Evolutionary conservation across 75 land plant species (phyloP).

Genomic region (Chamaecyparis obtusa): DNA sequence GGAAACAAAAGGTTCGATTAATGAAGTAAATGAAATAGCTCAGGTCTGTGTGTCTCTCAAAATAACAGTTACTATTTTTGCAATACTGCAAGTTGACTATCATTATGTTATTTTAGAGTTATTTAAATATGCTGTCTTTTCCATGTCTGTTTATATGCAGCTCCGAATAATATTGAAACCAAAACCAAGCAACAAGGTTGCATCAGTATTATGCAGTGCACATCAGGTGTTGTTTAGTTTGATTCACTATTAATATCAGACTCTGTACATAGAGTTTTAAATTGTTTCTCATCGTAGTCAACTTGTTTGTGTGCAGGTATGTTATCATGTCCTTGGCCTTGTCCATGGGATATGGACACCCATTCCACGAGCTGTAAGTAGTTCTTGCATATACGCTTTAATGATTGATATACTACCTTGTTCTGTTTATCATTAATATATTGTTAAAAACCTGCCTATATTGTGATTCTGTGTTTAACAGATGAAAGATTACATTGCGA

Average conservation of each 20-base stretch:
- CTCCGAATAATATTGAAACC: constrained; percentile 79
- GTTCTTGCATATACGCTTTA: not conserved
- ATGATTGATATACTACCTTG: not conserved
- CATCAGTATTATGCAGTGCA: constrained; percentile 61
- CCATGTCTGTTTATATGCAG: constrained; percentile 25
- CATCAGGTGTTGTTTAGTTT: constrained; percentile 61
- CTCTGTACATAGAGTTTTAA: not conserved
- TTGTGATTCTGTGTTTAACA: constrained; percentile 18
- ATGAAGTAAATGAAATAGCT: constrained; percentile 84
- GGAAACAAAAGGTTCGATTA: constrained; percentile 63
- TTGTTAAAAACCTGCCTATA: not conserved
- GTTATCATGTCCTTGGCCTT: constrained; percentile 95
- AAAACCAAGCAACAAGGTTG: constrained; percentile 59
- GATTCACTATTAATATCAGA: not conserved
- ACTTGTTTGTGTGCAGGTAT: constrained; percentile 50
- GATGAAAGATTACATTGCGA: constrained; percentile 99
- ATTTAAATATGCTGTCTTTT: not conserved
- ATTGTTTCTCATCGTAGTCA: not conserved
- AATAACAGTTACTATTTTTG: not conserved
- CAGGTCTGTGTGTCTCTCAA: constrained; percentile 51
- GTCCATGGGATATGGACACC: constrained; percentile 98
- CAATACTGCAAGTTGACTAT: not conserved
- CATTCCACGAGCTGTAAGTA: constrained; percentile 83
- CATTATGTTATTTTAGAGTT: not conserved
- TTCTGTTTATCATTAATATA: not conserved